Evolutionary conservation across 768 basidiomycete species (phyloP).

Genomic region (Rhodotorula toruloides): DNA sequence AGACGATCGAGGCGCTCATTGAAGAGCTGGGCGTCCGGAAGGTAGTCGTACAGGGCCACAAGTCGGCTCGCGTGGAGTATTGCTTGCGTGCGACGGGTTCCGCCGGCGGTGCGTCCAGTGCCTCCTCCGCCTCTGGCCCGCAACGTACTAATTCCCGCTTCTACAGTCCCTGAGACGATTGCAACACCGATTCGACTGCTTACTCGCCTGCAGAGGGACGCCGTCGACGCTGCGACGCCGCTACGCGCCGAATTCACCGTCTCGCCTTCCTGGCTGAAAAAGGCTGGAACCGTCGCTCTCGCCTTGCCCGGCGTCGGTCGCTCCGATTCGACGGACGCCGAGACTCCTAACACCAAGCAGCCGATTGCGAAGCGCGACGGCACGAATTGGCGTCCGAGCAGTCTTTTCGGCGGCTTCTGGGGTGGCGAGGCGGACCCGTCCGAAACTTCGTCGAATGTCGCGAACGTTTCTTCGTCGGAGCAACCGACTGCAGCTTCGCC

Average conservation of each 20-base stretch:
- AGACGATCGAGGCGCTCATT: conserved; percentile 54
- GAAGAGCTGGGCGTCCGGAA: conserved; percentile 68
- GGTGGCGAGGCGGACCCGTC: conserved; percentile 46
- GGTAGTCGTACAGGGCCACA: conserved; percentile 58
- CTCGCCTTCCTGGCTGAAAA: conserved; percentile 28
- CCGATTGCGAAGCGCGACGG: conserved; percentile 14
- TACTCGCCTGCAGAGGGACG: neutral
- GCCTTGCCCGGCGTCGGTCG: conserved; percentile 19
- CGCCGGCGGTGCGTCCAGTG: neutral
- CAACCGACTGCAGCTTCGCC: too few relatives aligned
- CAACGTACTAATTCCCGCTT: neutral
- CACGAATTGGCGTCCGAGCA: conserved; percentile 71
- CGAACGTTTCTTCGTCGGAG: too few relatives aligned
- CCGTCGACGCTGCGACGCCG: neutral
- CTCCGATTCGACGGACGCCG: neutral
- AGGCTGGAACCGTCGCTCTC: conserved; percentile 27
- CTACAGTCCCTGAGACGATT: conserved; percentile 26
- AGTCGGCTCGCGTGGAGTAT: conserved; percentile 66
- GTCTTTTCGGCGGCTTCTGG: conserved; percentile 59
- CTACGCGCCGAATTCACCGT: conserved; percentile 18
- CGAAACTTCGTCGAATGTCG: conserved; percentile 47
- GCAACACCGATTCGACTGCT: conserved; percentile 20
- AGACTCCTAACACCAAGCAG: neutral
- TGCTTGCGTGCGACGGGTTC: conserved; percentile 33
- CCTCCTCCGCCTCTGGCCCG: neutral